Percentiles rank a stretch among this genome's conserved stretches.
Evolutionary conservation across 2,329 filamentous ascomycete genomes (phyloP).

Genomic region (Xenoacremonium recifei): DNA sequence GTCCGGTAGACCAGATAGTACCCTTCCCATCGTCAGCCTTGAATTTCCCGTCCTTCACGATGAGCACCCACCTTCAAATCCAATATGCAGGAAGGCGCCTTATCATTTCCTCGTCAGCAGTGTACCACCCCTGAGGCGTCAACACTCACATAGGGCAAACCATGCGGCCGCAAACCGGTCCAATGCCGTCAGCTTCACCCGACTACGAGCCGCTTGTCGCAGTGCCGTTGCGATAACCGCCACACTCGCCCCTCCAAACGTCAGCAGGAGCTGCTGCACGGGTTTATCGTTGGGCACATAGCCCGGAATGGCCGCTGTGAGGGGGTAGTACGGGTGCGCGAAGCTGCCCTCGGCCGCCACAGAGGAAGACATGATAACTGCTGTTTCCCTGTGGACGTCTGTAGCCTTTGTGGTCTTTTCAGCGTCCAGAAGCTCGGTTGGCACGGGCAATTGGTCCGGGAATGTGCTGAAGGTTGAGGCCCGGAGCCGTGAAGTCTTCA

Average conservation of each 20-base stretch:
- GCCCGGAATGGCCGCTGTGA: conserved; percentile 38
- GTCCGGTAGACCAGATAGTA: conserved; percentile 75
- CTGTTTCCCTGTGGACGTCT: too few species aligned
- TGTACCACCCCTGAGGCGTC: background rate
- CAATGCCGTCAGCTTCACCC: conserved; percentile 18
- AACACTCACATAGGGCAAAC: conserved; percentile 54
- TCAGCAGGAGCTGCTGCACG: conserved; percentile 35
- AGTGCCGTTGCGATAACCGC: conserved; percentile 33
- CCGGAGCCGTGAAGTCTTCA: conserved; percentile 1
- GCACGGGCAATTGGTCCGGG: too few species aligned
- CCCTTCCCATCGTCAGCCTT: conserved; percentile 39
- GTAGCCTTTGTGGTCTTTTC: too few species aligned
- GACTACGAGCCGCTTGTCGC: conserved; percentile 19
- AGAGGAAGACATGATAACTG: background rate
- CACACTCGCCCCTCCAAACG: conserved; percentile 34
- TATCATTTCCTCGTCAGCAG: conserved; percentile 23
- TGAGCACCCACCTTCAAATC: conserved; percentile 67
- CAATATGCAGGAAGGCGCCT: conserved; percentile 70
- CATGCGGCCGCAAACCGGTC: conserved; percentile 48
- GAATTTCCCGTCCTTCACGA: background rate
- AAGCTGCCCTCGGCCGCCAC: too few species aligned
- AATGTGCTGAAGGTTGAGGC: too few species aligned
- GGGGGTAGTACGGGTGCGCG: conserved; percentile 52
- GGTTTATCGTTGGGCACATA: conserved; percentile 46
- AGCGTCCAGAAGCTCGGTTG: too few species aligned